Conservation (phyloP, 331 rosid species). For the Telfairia occidentalis region DNA sequence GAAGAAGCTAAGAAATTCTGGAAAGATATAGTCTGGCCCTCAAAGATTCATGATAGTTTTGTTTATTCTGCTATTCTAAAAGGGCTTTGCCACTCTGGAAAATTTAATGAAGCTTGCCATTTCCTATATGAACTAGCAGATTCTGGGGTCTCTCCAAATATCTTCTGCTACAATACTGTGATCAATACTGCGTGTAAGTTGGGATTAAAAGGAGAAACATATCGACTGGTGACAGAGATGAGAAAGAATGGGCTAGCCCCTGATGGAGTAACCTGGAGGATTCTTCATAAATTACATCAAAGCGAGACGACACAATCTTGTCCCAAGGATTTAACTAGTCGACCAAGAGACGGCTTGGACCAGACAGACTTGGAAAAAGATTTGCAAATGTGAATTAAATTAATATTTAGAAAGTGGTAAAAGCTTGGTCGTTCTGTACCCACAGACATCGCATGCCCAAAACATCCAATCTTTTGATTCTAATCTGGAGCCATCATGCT, state of each 20-base stretch:
- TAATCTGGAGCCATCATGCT: background rate
- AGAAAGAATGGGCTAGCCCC: constrained; percentile 59
- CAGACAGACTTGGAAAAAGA: background rate
- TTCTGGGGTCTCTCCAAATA: constrained; percentile 63
- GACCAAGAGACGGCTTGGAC: background rate
- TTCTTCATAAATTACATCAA: constrained; percentile 54
- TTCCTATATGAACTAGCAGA: constrained; percentile 71
- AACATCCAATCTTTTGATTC: background rate
- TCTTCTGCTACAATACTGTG: constrained; percentile 62
- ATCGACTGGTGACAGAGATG: constrained; percentile 69
- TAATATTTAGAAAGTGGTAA: background rate
- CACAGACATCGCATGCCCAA: background rate
- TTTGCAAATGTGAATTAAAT: background rate
- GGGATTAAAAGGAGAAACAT: constrained; percentile 54
- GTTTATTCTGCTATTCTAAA: constrained; percentile 70
- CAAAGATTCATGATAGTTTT: constrained; percentile 56
- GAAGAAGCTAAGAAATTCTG: constrained; percentile 77
- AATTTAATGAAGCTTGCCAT: constrained; percentile 59
- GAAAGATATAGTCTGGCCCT: constrained; percentile 83
- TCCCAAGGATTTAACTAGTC: constrained; percentile 23
- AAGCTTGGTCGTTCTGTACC: background rate
- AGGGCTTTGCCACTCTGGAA: constrained; percentile 53
- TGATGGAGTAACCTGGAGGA: constrained; percentile 84
- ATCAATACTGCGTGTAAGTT: constrained; percentile 50
- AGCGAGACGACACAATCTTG: constrained; percentile 7